phyloP scores from a whole-genome alignment of 2,329 filamentous ascomycete species.

The Cytospora schulzeri region DNA sequence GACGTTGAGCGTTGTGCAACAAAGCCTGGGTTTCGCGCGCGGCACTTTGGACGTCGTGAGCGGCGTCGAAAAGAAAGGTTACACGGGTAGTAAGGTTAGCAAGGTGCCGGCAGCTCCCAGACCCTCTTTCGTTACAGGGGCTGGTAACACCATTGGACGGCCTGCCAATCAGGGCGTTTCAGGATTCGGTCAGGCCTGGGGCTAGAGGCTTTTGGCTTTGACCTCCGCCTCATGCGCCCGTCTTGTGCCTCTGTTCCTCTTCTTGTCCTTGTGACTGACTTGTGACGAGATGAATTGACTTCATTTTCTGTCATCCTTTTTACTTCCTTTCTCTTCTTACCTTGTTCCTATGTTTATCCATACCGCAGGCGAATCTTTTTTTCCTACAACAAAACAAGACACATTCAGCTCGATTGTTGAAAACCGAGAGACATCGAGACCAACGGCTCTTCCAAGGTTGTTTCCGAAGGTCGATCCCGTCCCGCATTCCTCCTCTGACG shows the following conservation, averaged over 20 bases:
- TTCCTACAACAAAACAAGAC: not conserved
- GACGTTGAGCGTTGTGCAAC: not conserved
- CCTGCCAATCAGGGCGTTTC: conserved; percentile 15
- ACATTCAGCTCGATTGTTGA: not conserved
- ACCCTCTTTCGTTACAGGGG: conserved; percentile 18
- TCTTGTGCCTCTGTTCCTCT: conserved; percentile 1
- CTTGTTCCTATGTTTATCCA: not conserved
- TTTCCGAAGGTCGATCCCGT: conserved; percentile 12
- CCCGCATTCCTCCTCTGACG: conserved; percentile 23
- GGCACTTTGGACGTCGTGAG: conserved; percentile 28
- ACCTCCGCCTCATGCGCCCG: conserved; percentile 15
- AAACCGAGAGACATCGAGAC: not conserved
- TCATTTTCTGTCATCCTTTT: conserved; percentile 2
- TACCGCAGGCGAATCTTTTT: conserved; percentile 3
- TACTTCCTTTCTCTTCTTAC: not conserved
- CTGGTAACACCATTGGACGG: conserved; percentile 1
- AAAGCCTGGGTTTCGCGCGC: conserved; percentile 12
- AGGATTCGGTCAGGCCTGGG: conserved; percentile 15
- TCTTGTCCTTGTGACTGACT: not conserved
- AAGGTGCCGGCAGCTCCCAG: conserved; percentile 17
- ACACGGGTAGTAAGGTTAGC: conserved; percentile 19
- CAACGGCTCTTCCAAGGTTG: conserved; percentile 7
- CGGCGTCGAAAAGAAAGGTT: conserved; percentile 27
- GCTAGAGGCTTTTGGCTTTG: conserved; percentile 10
- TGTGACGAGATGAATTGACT: conserved; percentile 4